Percentiles rank a stretch among this genome's conserved stretches.
Conservation (phyloP, 1,284 basidiomycete species). For the Trichosporon sp. region DNA sequence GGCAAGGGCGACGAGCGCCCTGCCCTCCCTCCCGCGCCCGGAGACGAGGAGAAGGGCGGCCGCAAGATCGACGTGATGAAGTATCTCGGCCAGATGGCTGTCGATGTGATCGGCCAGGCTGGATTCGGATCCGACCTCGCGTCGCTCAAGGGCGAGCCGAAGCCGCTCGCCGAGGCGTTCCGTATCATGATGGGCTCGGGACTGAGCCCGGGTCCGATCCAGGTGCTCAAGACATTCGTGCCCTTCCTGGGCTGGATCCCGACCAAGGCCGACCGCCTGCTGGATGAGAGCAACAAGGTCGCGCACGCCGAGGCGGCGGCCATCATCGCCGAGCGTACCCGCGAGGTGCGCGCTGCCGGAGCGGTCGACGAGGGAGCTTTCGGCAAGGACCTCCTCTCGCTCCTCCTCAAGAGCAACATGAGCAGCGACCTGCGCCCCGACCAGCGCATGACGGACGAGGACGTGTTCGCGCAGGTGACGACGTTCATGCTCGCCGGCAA, state of each 20-base stretch:
- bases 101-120: conserved; percentile 64
- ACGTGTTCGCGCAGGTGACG: conserved; percentile 68
- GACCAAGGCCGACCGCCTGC: neutral
- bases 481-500: conserved; percentile 64
- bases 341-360: conserved; percentile 28
- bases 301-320: conserved; percentile 25
- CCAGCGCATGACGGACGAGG: conserved; percentile 59
- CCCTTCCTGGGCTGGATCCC: conserved; percentile 52
- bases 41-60: conserved; percentile 8
- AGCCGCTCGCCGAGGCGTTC: conserved; percentile 38
- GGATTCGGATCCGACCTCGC: conserved; percentile 59
- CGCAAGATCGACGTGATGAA: conserved; percentile 53
- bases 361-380: conserved; percentile 48
- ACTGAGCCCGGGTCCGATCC: conserved; percentile 50
- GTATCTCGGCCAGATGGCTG: conserved; percentile 59
- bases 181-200: conserved; percentile 6
- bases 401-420: conserved; percentile 61
- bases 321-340: conserved; percentile 55
- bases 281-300: neutral
- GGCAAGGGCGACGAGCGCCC: conserved; percentile 51
- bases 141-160: conserved; percentile 21
- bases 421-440: conserved; percentile 53
- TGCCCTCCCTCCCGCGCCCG: conserved; percentile 13
- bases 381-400: conserved; percentile 42
- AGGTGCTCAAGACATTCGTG: conserved; percentile 59